A percentile compares a stretch with the other conserved stretches of the same genome.
phyloP scores from a whole-genome alignment of 2,329 filamentous ascomycete genomes.

The Chaetothyriales sp. region DNA sequence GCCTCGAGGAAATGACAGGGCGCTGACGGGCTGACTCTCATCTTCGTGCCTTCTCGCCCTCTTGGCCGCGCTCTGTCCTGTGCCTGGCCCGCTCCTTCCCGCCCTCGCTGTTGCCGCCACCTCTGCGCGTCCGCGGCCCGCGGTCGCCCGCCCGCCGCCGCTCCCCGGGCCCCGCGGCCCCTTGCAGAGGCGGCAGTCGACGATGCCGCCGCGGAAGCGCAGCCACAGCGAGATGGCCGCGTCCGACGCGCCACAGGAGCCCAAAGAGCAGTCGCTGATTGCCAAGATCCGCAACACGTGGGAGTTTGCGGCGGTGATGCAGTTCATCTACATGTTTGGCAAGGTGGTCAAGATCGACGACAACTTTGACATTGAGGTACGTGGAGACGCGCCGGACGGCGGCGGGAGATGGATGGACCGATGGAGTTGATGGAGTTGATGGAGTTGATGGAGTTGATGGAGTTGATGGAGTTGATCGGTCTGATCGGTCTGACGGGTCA shows the following conservation, averaged over 20 bases:
- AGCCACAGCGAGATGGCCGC: conserved; percentile 42
- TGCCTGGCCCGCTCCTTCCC: background rate
- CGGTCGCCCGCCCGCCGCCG: too few species aligned
- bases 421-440: conserved; percentile 2
- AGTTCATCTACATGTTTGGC: conserved; percentile 88
- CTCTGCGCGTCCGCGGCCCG: conserved; percentile 12
- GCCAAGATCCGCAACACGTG: conserved; percentile 72
- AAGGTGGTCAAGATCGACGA: conserved; percentile 80
- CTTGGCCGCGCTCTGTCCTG: background rate
- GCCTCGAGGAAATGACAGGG: background rate
- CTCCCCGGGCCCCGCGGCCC: too few species aligned
- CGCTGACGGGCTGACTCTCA: background rate
- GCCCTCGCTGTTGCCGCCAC: conserved; percentile 1
- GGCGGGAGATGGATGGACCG: background rate
- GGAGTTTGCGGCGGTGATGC: conserved; percentile 88
- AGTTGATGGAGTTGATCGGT: background rate
- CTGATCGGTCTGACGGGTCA: too few species aligned
- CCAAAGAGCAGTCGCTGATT: conserved; percentile 36
- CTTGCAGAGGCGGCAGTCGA: background rate
- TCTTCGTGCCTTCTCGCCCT: conserved; percentile 5
- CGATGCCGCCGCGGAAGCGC: conserved; percentile 37
- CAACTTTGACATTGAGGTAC: conserved; percentile 78
- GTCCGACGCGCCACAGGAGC: conserved; percentile 30
- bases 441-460: background rate
- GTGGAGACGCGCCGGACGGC: conserved; percentile 11